Percentiles rank a stretch among this genome's conserved stretches.
Conservation (phyloP, 108 stramenopile genomes). For the Schizochytrium sp. region DNA sequence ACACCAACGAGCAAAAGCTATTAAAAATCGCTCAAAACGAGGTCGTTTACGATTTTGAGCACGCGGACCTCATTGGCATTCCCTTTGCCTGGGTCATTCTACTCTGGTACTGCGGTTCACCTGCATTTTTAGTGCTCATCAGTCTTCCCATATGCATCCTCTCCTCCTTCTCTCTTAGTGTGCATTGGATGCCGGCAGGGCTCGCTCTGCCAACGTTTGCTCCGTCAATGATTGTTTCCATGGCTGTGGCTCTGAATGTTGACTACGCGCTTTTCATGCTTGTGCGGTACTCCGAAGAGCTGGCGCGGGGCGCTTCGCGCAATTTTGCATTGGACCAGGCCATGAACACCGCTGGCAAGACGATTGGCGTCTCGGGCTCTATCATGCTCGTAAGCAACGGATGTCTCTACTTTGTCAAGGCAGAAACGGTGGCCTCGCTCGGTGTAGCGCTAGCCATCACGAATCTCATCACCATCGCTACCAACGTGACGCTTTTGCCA, state of each 20-base stretch:
- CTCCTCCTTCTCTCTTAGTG: not conserved
- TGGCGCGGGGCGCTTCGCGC: not conserved
- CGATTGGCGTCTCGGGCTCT: not conserved
- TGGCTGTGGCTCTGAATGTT: not conserved
- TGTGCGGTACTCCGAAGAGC: not conserved
- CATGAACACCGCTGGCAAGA: conserved; percentile 7
- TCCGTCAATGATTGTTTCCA: conserved; percentile 5
- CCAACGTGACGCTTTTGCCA: not conserved
- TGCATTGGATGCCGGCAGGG: not conserved
- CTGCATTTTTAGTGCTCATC: not conserved
- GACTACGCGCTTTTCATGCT: conserved; percentile 11
- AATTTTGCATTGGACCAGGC: not conserved
- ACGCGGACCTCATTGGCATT: conserved; percentile 1
- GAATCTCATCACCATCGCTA: conserved; percentile 10
- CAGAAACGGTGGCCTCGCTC: not conserved
- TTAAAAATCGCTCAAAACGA: not conserved
- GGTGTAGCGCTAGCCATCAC: conserved; percentile 1
- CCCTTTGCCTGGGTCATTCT: not conserved
- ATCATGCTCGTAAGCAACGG: conserved; percentile 19
- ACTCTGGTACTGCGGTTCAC: not conserved
- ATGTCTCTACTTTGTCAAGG: conserved; percentile 9
- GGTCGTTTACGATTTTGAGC: conserved; percentile 6
- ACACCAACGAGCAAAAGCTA: not conserved
- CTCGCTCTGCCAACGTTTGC: not conserved
- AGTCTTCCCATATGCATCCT: conserved; percentile 1